These are phyloP conservation scores for Ormosia semicastrata DNA, from an alignment of 306 rosid genomes.

Conservation along the genomic window DNA sequence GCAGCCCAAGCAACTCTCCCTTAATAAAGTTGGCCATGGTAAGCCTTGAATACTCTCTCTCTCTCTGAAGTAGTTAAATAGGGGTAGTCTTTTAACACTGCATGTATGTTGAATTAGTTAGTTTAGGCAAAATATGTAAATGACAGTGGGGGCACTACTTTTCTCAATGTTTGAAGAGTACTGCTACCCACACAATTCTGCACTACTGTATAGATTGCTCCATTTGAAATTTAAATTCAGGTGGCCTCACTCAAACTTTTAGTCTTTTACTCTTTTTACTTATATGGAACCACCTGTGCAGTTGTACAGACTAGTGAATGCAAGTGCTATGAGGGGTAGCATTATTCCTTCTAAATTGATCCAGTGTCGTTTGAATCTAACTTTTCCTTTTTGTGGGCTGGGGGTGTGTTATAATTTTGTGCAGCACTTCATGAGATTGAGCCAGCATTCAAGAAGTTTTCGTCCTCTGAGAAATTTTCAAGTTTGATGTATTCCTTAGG, in stretches of 20 bases:
- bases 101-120: background rate
- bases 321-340: background rate
- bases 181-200: background rate
- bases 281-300: background rate
- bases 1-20: constrained; percentile 81
- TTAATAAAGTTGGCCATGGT: constrained; percentile 98
- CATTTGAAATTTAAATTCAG: background rate
- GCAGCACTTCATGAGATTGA: constrained; percentile 88
- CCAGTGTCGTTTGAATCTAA: background rate
- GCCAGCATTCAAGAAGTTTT: constrained; percentile 72
- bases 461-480: constrained; percentile 65
- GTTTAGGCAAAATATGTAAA: constrained; percentile 4
- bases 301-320: constrained; percentile 9
- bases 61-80: background rate
- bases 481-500: constrained; percentile 69
- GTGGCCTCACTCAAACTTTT: background rate
- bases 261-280: background rate
- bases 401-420: constrained; percentile 21
- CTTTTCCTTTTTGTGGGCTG: background rate
- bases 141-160: background rate
- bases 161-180: background rate
- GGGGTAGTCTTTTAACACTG: background rate
- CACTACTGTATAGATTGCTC: background rate
- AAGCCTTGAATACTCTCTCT: constrained; percentile 12
- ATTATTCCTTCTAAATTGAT: constrained; percentile 3